phyloP scores from a whole-genome alignment of 371 early-diverging fungal genomes.

The Mucor irregularis region DNA sequence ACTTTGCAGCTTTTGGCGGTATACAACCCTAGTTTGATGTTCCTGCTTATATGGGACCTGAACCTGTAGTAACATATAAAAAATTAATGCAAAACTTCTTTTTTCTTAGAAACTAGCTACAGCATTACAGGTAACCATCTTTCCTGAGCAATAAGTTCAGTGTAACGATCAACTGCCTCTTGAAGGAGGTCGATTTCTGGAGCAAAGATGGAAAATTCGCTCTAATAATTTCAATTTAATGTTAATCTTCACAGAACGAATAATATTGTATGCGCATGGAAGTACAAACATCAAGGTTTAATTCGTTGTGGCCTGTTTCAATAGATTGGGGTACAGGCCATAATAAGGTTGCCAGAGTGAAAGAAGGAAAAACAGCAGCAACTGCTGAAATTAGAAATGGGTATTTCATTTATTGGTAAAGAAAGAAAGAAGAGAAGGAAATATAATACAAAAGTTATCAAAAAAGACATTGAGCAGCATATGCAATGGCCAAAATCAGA shows the following conservation, averaged over 20 bases:
- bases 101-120: neutral
- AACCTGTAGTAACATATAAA: conserved; percentile 14
- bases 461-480: neutral
- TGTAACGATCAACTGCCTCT: conserved; percentile 41
- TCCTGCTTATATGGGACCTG: conserved; percentile 15
- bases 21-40: neutral
- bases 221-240: neutral
- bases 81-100: neutral
- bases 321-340: conserved; percentile 21
- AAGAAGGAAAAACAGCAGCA: conserved; percentile 5
- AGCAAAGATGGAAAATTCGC: conserved; percentile 5
- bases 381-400: neutral
- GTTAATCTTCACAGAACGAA: neutral
- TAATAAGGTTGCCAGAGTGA: conserved; percentile 7
- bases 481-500: neutral
- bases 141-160: conserved; percentile 29
- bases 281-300: conserved; percentile 17
- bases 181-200: conserved; percentile 4
- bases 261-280: neutral
- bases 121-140: conserved; percentile 41
- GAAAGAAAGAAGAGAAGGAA: neutral
- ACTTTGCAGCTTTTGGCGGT: conserved; percentile 10
- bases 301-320: neutral
- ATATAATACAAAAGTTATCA: neutral
- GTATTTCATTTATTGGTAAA: neutral